Evolutionary conservation across 495 filamentous ascomycete genomes (phyloP).

Genomic region (Parmelia sp.): DNA sequence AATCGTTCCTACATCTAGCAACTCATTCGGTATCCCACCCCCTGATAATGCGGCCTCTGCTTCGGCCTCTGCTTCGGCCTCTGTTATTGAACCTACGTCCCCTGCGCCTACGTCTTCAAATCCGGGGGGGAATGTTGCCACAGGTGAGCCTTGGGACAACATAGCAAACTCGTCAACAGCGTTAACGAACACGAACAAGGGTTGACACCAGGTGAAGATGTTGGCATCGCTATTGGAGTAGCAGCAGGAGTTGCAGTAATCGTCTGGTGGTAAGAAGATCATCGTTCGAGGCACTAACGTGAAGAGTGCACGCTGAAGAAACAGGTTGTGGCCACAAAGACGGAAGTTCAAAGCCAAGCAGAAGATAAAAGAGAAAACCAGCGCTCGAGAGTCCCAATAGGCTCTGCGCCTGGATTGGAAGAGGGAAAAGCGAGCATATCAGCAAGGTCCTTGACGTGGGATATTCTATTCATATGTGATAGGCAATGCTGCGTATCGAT

Average conservation of each 20-base stretch:
- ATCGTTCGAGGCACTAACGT: too few species aligned
- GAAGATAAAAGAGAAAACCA: background rate
- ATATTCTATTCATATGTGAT: background rate
- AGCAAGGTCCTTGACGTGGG: background rate
- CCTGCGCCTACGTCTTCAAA: too few species aligned
- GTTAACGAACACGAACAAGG: conserved; percentile 3
- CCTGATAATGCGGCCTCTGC: too few species aligned
- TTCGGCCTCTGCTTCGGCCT: too few species aligned
- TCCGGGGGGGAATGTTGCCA: background rate
- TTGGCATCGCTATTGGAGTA: conserved; percentile 1
- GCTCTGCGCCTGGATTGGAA: background rate
- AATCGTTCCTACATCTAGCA: background rate
- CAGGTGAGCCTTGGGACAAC: conserved; percentile 3
- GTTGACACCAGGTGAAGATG: background rate
- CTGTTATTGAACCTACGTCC: too few species aligned
- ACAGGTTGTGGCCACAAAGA: conserved; percentile 12
- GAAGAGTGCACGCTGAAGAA: background rate
- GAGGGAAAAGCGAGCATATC: background rate
- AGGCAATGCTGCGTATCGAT: background rate
- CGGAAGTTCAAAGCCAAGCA: background rate
- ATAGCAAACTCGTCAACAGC: background rate
- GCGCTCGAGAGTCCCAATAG: background rate
- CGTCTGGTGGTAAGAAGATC: conserved; percentile 14
- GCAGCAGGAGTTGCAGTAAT: conserved; percentile 4
- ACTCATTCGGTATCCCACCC: too few species aligned